phyloP scores from a whole-genome alignment of 2,329 filamentous ascomycete species.

The Emmonsia crescens region DNA sequence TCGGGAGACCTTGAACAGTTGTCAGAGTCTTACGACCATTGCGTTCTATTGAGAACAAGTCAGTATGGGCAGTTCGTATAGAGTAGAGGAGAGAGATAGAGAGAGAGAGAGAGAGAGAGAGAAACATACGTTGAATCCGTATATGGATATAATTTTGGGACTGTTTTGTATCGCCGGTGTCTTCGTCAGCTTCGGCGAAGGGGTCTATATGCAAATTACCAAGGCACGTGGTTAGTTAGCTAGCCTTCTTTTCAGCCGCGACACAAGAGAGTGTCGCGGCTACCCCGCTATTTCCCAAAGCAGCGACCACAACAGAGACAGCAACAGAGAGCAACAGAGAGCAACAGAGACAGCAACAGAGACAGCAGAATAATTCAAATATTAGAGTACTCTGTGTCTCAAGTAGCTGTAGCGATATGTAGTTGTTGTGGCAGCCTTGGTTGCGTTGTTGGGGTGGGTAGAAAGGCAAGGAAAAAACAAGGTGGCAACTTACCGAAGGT shows the following conservation, averaged over 20 bases:
- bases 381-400: background rate
- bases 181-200: constrained; percentile 99
- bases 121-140: constrained; percentile 86
- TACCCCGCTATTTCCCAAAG: constrained; percentile 26
- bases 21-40: constrained; percentile 99
- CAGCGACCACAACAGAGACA: constrained; percentile 5
- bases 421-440: background rate
- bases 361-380: background rate
- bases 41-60: constrained; percentile 56
- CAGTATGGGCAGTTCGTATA: constrained; percentile 14
- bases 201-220: constrained; percentile 55
- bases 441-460: background rate
- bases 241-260: background rate
- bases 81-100: background rate
- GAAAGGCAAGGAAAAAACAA: background rate
- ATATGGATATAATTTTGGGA: constrained; percentile 98
- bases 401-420: background rate
- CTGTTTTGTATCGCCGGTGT: constrained; percentile 89
- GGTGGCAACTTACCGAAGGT: constrained; percentile 62
- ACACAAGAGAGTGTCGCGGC: constrained; percentile 9
- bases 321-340: background rate
- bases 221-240: constrained; percentile 15
- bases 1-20: constrained; percentile 95
- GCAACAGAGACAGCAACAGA: background rate
- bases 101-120: background rate